phyloP scores from a whole-genome alignment of 306 rosid species.

The Fagus sylvatica region DNA sequence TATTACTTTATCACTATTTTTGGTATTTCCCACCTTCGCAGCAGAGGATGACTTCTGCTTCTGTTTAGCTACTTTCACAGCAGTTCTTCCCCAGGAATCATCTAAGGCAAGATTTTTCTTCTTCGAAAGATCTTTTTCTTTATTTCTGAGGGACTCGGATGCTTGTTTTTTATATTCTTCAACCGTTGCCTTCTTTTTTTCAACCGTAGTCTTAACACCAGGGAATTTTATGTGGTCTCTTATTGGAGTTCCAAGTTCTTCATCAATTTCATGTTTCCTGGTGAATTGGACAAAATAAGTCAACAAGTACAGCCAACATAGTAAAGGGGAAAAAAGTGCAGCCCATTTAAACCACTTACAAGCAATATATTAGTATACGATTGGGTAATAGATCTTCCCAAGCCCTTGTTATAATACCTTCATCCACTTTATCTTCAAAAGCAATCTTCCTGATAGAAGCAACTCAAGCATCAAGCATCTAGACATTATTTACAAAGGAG shows the following conservation, averaged over 20 bases:
- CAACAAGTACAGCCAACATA: constrained; percentile 22
- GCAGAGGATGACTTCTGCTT: constrained; percentile 34
- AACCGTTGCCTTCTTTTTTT: constrained; percentile 20
- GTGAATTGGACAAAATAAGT: constrained; percentile 24
- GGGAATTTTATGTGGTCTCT: constrained; percentile 85
- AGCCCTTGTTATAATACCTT: constrained; percentile 54
- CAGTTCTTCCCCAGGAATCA: constrained; percentile 31
- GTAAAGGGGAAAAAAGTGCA: constrained; percentile 18
- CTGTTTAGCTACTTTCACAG: constrained; percentile 31
- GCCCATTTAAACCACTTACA: constrained; percentile 51
- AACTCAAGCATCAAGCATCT: constrained; percentile 37
- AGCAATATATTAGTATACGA: constrained; percentile 84
- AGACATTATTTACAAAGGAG: background rate
- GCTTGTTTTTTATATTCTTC: constrained; percentile 35
- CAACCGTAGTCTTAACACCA: constrained; percentile 28
- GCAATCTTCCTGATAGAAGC: constrained; percentile 59
- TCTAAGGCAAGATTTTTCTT: constrained; percentile 33
- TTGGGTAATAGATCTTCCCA: constrained; percentile 80
- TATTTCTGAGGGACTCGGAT: constrained; percentile 21
- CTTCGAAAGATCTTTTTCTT: constrained; percentile 41
- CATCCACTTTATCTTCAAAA: constrained; percentile 50
- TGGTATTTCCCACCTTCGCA: constrained; percentile 34
- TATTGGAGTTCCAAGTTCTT: constrained; percentile 62
- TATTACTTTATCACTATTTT: constrained; percentile 31
- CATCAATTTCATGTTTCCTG: constrained; percentile 80